Base-by-base conservation (phyloP, 352 stramenopile species). In the Globisporangium emineosum region DNA sequence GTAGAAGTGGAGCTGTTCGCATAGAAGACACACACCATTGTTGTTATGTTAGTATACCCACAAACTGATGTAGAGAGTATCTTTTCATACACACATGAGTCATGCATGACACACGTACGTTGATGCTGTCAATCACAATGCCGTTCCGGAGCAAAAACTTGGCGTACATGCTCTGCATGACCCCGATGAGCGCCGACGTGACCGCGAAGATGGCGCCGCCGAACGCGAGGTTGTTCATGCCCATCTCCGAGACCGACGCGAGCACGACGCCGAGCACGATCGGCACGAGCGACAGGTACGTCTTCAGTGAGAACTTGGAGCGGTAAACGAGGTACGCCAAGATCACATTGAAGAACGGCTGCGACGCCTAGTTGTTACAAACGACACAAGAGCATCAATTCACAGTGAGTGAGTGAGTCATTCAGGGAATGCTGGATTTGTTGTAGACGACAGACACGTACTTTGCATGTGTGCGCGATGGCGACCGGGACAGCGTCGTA, bases 161-260 rank as follows among this genome's bases (percentile, higher is more conserved):
- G 58, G 87, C 83, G 57, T 92, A 95, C 87, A 95, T 95, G 67
- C 87, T 95, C 68, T 91, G 82, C 75, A 95, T 87, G 23, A 95
- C 87, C 37, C 87, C 85, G 27, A 93, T 72, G 52, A 95, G 63
- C 8, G 87, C 83, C 15, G 87, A 91, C 27, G 72, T 80, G 2
- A 94, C 71, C 12, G 87, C 87, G 62, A 92, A 94, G 47, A 90
- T 69, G 15, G 80, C 67, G 13, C 87, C 87, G 5, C 77, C 75
- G 49, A 89, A 74, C 0, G 85, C 87, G 33, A 95, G 69, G 33
- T 93, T 71, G 64, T 95, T 95, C 72, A 95, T 93, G 63, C 85
- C 73, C 77, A 95, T 93, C 66, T 95, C 87, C 5, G 87, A 95
- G 40, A 95, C 82, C 5, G 87, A 95, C 2, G 85, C 87, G 70